Conservation (phyloP, 140 eudicot species). For the Senecio squalidus region DNA sequence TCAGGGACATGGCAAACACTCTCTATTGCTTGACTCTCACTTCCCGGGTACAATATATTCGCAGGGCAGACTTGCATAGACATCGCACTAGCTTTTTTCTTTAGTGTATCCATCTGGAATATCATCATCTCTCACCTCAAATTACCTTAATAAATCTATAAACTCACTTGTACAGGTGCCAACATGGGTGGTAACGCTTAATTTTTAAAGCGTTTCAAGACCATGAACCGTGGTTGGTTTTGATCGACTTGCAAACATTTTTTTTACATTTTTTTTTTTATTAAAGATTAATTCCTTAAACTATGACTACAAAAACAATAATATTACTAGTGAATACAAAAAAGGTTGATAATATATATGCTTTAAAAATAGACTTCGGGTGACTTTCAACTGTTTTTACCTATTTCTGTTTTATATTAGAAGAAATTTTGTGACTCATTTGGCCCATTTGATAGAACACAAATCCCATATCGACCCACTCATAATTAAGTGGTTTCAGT, state of each 20-base stretch:
- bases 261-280: too few relatives aligned
- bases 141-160: too few relatives aligned
- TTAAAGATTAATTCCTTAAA: too few relatives aligned
- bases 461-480: neutral
- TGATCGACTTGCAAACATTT: too few relatives aligned
- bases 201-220: too few relatives aligned
- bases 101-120: slow-evolving; percentile 41
- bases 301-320: too few relatives aligned
- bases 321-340: too few relatives aligned
- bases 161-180: too few relatives aligned
- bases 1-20: slow-evolving; percentile 86
- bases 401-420: neutral
- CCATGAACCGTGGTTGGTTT: too few relatives aligned
- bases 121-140: too few relatives aligned
- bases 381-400: neutral
- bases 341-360: too few relatives aligned
- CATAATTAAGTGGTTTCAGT: neutral
- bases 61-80: slow-evolving; percentile 71
- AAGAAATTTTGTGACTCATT: neutral
- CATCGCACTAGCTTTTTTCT: slow-evolving; percentile 76
- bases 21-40: slow-evolving; percentile 35
- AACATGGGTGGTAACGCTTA: too few relatives aligned
- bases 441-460: neutral
- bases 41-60: slow-evolving; percentile 22
- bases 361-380: neutral